phyloP scores from a whole-genome alignment of 768 basidiomycete genomes.

The Cantharellus anzutake region DNA sequence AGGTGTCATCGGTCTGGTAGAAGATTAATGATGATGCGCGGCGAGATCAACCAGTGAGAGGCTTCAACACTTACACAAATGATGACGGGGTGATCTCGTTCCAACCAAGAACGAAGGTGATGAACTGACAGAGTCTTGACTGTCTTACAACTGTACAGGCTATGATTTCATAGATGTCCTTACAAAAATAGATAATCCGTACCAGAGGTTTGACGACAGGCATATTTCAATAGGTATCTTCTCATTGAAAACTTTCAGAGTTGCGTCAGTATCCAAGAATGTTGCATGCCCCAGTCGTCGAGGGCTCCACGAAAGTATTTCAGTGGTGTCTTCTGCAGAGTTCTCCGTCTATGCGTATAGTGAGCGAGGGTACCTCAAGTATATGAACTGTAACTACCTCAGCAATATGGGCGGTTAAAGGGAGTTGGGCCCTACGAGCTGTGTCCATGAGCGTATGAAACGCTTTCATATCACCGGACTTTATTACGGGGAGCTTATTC shows the following conservation, averaged over 20 bases:
- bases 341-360: neutral
- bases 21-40: neutral
- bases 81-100: conserved; percentile 35
- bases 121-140: neutral
- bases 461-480: conserved; percentile 28
- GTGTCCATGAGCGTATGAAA: conserved; percentile 33
- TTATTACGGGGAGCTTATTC: conserved; percentile 16
- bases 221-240: conserved; percentile 61
- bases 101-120: neutral
- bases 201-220: conserved; percentile 52
- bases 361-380: neutral
- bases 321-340: conserved; percentile 28
- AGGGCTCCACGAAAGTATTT: conserved; percentile 41
- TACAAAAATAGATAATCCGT: neutral
- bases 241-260: conserved; percentile 32
- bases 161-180: neutral
- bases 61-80: conserved; percentile 42
- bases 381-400: conserved; percentile 30
- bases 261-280: conserved; percentile 45
- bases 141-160: neutral
- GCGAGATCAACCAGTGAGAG: neutral
- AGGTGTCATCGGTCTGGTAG: conserved; percentile 57
- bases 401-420: conserved; percentile 67
- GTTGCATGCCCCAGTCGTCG: conserved; percentile 67
- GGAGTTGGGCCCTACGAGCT: conserved; percentile 41